These are phyloP conservation scores for Fusarium sp. DNA, from an alignment of 2,329 filamentous ascomycete genomes.

Conservation along the genomic window DNA sequence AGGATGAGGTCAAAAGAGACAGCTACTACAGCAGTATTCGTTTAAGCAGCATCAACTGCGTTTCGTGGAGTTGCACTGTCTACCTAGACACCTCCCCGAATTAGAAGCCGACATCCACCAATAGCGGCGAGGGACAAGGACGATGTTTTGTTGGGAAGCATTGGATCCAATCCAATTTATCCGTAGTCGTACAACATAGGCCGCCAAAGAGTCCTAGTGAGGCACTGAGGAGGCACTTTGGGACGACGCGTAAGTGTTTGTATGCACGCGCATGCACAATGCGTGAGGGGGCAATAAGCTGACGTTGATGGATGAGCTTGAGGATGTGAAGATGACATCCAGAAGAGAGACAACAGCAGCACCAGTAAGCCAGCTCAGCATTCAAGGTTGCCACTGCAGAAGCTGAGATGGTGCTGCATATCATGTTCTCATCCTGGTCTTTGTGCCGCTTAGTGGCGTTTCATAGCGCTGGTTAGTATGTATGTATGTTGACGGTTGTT, in stretches of 20 bases:
- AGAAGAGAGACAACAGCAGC: neutral
- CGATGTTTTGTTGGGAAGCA: neutral
- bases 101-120: slow-evolving; percentile 21
- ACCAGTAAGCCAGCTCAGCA: slow-evolving; percentile 1
- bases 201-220: neutral
- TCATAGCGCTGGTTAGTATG: neutral
- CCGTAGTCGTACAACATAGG: neutral
- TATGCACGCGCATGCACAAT: slow-evolving; percentile 4
- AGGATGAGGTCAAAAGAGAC: neutral
- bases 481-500: neutral
- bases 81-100: neutral
- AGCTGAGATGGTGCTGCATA: neutral
- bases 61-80: slow-evolving; percentile 13
- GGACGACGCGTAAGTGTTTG: slow-evolving; percentile 27
- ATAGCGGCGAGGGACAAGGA: neutral
- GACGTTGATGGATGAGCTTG: neutral
- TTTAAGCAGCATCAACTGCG: neutral
- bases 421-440: neutral
- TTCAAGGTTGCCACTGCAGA: slow-evolving; percentile 4
- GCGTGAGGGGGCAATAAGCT: slow-evolving; percentile 13
- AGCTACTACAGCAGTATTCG: neutral
- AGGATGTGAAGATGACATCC: neutral
- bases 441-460: neutral
- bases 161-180: neutral
- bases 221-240: slow-evolving; percentile 1